A percentile compares a stretch with the other conserved stretches of the same genome.
Evolutionary conservation across 441 rosid genomes (phyloP).

Genomic region (Geranium incanum): DNA sequence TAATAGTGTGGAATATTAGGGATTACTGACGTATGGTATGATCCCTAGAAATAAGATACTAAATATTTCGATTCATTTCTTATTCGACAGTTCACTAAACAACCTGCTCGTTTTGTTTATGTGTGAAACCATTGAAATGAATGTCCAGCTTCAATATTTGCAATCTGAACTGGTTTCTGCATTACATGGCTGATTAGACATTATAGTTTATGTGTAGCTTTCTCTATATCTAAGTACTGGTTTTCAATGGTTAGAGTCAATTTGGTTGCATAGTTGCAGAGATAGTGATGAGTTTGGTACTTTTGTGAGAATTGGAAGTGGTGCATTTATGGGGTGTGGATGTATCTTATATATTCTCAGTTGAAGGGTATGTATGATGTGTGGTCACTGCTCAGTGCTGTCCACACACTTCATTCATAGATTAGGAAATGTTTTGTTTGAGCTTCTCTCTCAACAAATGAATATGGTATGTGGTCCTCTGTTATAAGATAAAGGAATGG

Average conservation of each 20-base stretch:
- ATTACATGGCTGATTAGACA: neutral
- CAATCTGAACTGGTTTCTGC: no score
- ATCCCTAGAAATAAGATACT: slow-evolving; percentile 39
- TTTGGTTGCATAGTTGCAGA: neutral
- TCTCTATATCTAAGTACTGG: neutral
- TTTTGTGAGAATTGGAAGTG: neutral
- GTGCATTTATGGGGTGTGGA: neutral
- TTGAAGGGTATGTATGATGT: neutral
- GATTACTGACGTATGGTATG: slow-evolving; percentile 17
- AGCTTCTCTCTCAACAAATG: neutral
- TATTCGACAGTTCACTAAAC: slow-evolving; percentile 15
- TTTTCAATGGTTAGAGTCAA: neutral
- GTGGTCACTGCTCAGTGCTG: slow-evolving; percentile 5
- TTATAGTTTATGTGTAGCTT: neutral
- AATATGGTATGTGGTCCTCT: no score
- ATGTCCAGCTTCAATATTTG: no score
- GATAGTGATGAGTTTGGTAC: neutral
- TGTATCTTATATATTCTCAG: slow-evolving; percentile 2
- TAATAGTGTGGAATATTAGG: slow-evolving; percentile 42
- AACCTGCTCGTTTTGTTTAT: slow-evolving; percentile 3
- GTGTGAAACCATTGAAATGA: neutral
- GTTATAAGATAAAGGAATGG: no score
- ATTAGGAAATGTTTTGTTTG: neutral
- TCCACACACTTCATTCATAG: neutral
- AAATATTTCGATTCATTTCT: slow-evolving; percentile 29